Conservation (phyloP, 257 asterid species). For the Solanum peruvianum region DNA sequence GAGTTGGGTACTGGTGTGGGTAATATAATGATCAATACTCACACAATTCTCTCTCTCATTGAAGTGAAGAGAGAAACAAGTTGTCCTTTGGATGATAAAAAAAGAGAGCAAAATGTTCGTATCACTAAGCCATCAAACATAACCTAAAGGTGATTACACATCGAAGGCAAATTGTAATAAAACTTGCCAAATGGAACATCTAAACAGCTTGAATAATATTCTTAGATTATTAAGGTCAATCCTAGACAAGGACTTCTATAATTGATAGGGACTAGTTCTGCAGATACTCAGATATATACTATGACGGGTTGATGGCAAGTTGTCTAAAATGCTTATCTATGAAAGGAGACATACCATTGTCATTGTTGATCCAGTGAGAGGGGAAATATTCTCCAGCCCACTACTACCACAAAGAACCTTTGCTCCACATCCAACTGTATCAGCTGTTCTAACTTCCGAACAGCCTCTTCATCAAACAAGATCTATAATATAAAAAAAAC, state of each 20-base stretch:
- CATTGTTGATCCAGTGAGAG: too few species aligned
- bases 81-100: not conserved
- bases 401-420: too few species aligned
- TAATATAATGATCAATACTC: not conserved
- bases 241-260: too few species aligned
- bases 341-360: slow-evolving; percentile 7
- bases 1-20: not conserved
- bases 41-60: not conserved
- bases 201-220: not conserved
- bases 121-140: not conserved
- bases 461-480: slow-evolving; percentile 58
- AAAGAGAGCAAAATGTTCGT: not conserved
- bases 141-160: not conserved
- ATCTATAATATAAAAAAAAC: too few species aligned
- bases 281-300: not conserved
- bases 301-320: not conserved
- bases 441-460: slow-evolving; percentile 28
- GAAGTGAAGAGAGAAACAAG: not conserved
- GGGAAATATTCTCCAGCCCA: too few species aligned
- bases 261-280: not conserved
- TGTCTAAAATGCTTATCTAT: not conserved
- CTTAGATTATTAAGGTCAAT: not conserved
- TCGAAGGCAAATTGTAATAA: not conserved
- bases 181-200: too few species aligned
- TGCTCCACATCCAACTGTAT: too few species aligned